Percentiles rank a stretch among this genome's conserved stretches.
phyloP scores from a whole-genome alignment of 805 yeast genomes.

The Metschnikowia baotianmanensis region DNA sequence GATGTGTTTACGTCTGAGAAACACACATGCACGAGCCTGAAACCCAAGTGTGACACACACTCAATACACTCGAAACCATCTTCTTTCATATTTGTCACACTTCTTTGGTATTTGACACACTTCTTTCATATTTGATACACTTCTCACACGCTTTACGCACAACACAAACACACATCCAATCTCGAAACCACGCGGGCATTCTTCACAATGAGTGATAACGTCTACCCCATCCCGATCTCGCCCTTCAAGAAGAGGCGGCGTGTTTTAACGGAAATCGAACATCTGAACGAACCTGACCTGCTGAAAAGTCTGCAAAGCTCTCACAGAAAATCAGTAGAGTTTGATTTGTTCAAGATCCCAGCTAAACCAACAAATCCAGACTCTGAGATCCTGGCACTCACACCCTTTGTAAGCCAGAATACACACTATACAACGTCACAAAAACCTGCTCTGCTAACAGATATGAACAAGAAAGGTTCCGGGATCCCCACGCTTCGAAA shows the following conservation, averaged over 20 bases:
- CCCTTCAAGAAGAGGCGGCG: conserved; percentile 17
- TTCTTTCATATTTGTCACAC: too few species aligned
- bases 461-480: conserved; percentile 12
- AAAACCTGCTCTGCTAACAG: not conserved
- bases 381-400: too few species aligned
- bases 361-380: not conserved
- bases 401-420: too few species aligned
- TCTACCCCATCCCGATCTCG: conserved; percentile 2
- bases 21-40: too few species aligned
- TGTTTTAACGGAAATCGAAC: conserved; percentile 19
- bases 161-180: conserved; percentile 1
- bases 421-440: too few species aligned
- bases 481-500: conserved; percentile 15
- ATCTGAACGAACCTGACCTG: conserved; percentile 7
- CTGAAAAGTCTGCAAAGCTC: not conserved
- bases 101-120: too few species aligned
- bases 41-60: not conserved
- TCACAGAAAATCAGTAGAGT: conserved; percentile 21
- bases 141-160: too few species aligned
- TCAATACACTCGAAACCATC: conserved; percentile 5
- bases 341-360: conserved; percentile 21
- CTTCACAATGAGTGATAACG: not conserved
- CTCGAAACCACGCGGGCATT: not conserved
- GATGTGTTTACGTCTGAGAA: conserved; percentile 5
- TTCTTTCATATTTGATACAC: too few species aligned